phyloP scores from a whole-genome alignment of 2,329 filamentous ascomycete species.

The Trichoderma breve region DNA sequence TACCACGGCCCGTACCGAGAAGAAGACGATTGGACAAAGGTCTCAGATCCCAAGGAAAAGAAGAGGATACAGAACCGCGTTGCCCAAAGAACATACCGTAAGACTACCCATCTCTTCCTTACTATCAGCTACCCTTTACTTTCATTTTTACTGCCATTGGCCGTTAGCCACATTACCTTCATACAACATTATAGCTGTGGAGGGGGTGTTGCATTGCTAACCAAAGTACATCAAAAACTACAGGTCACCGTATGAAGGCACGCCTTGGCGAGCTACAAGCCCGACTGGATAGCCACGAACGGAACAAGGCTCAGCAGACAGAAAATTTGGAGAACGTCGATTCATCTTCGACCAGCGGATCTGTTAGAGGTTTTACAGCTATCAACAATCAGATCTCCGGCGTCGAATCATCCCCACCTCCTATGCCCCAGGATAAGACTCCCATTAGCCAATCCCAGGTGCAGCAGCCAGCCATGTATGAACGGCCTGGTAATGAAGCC shows the following conservation, averaged over 20 bases:
- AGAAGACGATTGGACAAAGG: conserved; percentile 33
- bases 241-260: conserved; percentile 35
- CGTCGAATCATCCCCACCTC: conserved; percentile 19
- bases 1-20: conserved; percentile 21
- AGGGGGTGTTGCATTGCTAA: neutral
- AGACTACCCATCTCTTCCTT: conserved; percentile 10
- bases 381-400: neutral
- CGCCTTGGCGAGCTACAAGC: conserved; percentile 33
- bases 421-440: conserved; percentile 16
- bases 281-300: conserved; percentile 31
- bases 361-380: neutral
- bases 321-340: neutral
- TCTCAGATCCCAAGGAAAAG: conserved; percentile 32
- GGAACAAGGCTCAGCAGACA: conserved; percentile 18
- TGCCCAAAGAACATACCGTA: conserved; percentile 35
- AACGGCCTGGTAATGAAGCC: conserved; percentile 20
- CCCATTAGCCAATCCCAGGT: conserved; percentile 1
- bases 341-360: neutral
- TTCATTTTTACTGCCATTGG: neutral
- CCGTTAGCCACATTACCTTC: neutral
- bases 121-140: neutral
- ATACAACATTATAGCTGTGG: neutral
- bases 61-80: conserved; percentile 35
- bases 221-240: neutral
- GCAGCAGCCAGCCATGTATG: conserved; percentile 22